Percentiles rank a stretch among this genome's conserved stretches.
phyloP scores from a whole-genome alignment of 257 asterid species.

The Hygrophila difformis region DNA sequence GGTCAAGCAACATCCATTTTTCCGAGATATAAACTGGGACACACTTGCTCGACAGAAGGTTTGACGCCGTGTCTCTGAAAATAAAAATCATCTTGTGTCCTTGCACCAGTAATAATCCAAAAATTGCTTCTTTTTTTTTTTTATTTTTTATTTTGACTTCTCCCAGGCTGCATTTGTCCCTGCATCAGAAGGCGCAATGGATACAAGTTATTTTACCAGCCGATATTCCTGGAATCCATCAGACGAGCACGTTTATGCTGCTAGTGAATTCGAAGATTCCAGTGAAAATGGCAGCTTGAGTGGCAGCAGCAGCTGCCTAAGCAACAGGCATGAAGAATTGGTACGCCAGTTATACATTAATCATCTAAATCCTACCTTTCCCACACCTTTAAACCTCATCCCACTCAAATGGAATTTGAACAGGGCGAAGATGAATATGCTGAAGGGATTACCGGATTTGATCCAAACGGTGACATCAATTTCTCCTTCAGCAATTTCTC shows the following conservation, averaged over 20 bases:
- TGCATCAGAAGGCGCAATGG: slow-evolving; percentile 82
- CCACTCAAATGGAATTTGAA: slow-evolving; percentile 14
- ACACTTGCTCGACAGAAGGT: slow-evolving; percentile 98
- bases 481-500: slow-evolving; percentile 97
- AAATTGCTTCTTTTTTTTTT: too few species aligned
- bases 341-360: slow-evolving; percentile 22
- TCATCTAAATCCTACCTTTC: neutral
- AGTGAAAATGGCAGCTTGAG: slow-evolving; percentile 77
- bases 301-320: slow-evolving; percentile 77
- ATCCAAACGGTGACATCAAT: slow-evolving; percentile 56
- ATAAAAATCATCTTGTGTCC: neutral
- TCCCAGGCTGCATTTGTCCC: slow-evolving; percentile 94
- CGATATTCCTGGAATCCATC: slow-evolving; percentile 93
- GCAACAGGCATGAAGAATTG: slow-evolving; percentile 93
- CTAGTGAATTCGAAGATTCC: slow-evolving; percentile 81
- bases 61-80: too few species aligned
- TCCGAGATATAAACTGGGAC: slow-evolving; percentile 96
- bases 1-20: slow-evolving; percentile 94
- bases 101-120: slow-evolving; percentile 5
- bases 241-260: slow-evolving; percentile 76
- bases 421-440: slow-evolving; percentile 80
- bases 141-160: neutral
- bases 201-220: slow-evolving; percentile 93
- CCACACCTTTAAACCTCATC: neutral
- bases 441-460: slow-evolving; percentile 59